phyloP scores from a whole-genome alignment of 371 early-diverging fungal genomes.

The Mucor racemosus region DNA sequence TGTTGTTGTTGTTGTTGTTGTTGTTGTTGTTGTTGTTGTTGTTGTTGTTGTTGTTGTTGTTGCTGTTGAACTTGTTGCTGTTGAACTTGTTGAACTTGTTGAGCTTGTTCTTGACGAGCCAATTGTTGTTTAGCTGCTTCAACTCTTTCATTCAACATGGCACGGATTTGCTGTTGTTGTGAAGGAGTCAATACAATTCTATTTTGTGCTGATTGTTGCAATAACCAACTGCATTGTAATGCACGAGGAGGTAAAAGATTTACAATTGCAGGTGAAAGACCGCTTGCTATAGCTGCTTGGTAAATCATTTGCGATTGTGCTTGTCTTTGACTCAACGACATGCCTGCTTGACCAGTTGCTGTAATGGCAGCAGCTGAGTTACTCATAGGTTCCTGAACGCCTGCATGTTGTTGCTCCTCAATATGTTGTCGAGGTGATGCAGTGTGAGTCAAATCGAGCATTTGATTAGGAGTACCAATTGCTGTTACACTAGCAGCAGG shows the following conservation, averaged over 20 bases:
- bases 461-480: constrained; percentile 13
- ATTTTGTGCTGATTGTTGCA: constrained; percentile 45
- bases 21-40: constrained; percentile 1
- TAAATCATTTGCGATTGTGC: constrained; percentile 39
- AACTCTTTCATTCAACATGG: constrained; percentile 37
- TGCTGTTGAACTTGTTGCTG: constrained; percentile 1
- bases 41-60: background rate
- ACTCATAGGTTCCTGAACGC: background rate
- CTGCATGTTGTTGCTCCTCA: constrained; percentile 8
- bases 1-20: too few species aligned
- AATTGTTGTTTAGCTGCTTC: constrained; percentile 32
- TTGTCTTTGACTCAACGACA: constrained; percentile 23
- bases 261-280: constrained; percentile 43
- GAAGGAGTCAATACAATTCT: constrained; percentile 29
- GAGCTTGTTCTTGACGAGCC: constrained; percentile 2
- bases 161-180: constrained; percentile 39
- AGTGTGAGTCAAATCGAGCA: constrained; percentile 10
- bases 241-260: constrained; percentile 40
- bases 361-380: constrained; percentile 6
- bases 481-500: constrained; percentile 9
- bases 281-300: constrained; percentile 45
- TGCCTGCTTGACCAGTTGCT: constrained; percentile 20
- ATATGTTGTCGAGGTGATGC: constrained; percentile 8
- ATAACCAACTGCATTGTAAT: constrained; percentile 42
- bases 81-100: background rate